Evolutionary conservation across 495 filamentous ascomycete genomes (phyloP).

Genomic region (Aspergillus steynii): DNA sequence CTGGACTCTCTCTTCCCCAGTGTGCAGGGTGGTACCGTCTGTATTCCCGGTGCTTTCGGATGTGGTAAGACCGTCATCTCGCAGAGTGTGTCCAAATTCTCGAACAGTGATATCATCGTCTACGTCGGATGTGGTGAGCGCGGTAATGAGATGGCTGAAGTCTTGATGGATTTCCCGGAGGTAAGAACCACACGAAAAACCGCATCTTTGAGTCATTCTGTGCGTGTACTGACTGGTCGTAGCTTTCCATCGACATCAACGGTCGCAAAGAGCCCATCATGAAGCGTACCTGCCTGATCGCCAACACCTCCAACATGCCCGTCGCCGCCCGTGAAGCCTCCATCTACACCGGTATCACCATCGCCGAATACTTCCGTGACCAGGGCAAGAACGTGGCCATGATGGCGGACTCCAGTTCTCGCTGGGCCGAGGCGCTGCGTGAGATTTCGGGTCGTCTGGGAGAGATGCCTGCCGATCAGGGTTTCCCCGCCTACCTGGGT

Average conservation of each 20-base stretch:
- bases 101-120: slow-evolving; percentile 98
- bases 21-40: slow-evolving; percentile 95
- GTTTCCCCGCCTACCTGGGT: slow-evolving; percentile 96
- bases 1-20: slow-evolving; percentile 97
- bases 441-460: slow-evolving; percentile 98
- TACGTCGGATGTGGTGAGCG: slow-evolving; percentile 99
- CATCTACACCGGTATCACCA: slow-evolving; percentile 98
- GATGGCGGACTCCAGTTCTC: slow-evolving; percentile 99
- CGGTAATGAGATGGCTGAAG: slow-evolving; percentile 99
- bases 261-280: slow-evolving; percentile 98
- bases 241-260: slow-evolving; percentile 86
- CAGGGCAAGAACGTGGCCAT: slow-evolving; percentile 97
- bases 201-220: slow-evolving; percentile 1
- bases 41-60: slow-evolving; percentile 97
- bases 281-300: slow-evolving; percentile 98
- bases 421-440: slow-evolving; percentile 97
- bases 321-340: slow-evolving; percentile 98
- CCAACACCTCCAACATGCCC: slow-evolving; percentile 99
- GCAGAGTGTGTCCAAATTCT: slow-evolving; percentile 98
- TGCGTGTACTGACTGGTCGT: slow-evolving; percentile 7
- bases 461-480: slow-evolving; percentile 99
- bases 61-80: slow-evolving; percentile 99
- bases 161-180: slow-evolving; percentile 98
- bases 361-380: slow-evolving; percentile 98
- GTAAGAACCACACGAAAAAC: slow-evolving; percentile 32